Evolutionary conservation across 768 basidiomycete species (phyloP), one percentile per base, ranked within the genome.

Genomic region (Lactifluus hygrophoroides): DNA sequence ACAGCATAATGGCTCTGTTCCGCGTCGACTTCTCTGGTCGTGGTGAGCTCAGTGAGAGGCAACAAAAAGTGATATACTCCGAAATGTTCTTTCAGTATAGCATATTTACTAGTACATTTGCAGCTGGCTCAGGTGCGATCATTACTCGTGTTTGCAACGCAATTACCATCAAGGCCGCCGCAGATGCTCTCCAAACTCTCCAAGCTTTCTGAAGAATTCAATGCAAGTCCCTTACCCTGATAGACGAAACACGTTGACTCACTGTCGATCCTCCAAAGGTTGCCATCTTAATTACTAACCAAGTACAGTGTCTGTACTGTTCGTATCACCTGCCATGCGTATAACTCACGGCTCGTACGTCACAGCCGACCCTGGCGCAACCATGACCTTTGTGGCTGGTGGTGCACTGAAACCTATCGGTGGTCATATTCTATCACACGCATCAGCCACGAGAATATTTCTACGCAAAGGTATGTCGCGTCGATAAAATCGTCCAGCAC

Each of bases 1-100:
- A 97, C 69, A 94, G 90, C 65, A 94, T 97, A 60, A 95, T 98
- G 91, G 95, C 94, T 28, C 79, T 95, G 6, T 98, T 98, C 71
- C 83, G 93, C 19, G 90, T 93, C 44, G 94, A 98, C 71, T 98
- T 77, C 69, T 90, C 90, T 3, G 94, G 94, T 21, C 77, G 94
- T 75, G 95, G 94, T 30, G 95, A 96, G 69, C 73, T 96, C 40
- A 94, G 92, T 64, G 93, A 94, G 74, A 79, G 94, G 51, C 94
- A 94, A 68, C 94, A 97, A 69, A 93, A 93, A 75, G 88, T 84
- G 49, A 45, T 66, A 9, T 48, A 25, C 25, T 50, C 9, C 6
- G n/a, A 17, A 6, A 7, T 17, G 25, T 17, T 58, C 37, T 14
- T 28, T 32, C 16, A 17, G 28, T 10, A 43, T 38, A 21, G 30